Base-by-base conservation (phyloP, 2,329 filamentous ascomycete species). In the Colletotrichum somersetense region DNA sequence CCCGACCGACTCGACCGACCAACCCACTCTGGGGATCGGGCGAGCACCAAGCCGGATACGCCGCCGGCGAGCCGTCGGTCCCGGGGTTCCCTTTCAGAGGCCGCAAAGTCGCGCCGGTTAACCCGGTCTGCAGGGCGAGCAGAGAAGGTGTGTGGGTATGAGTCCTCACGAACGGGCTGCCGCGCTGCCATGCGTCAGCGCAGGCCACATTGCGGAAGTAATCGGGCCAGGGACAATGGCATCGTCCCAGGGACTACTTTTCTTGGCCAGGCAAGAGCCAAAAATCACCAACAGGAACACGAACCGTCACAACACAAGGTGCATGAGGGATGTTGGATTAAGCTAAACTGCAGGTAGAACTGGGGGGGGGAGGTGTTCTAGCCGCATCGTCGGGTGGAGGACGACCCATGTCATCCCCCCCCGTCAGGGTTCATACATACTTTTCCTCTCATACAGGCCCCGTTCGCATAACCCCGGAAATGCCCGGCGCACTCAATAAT, bases 311-410 rank as follows among this genome's bases (percentile, higher is more conserved):
- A 40, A n/a, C n/a, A 23, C 2, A 8, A 26, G 40, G 30, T 12
- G 26, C 20, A 38, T 4, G 30, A 52, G 10, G 23, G 48, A 63
- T 53, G 61, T 63, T 23, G 23, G 35, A 63, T 63, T 33, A 63
- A 63, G 50, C 46, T 63, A 58, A 20, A 26, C 5, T 5, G 38
- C 61, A 2, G 35, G 20, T 12, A 62, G 44, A 14, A 23, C 35
- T 20, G 12, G 30, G 7, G 20, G n/a, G 3, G 44, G 18, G 18
- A 1, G 26, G 26, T 3, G 20, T 35, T n/a, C 46, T 16, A 12
- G 35, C 50, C 14, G 59, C 33, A 20, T 12, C 23, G 14, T 23
- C 35, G 35, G 46, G 46, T 63, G 35, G 18, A 38, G 12, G 30
- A 5, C 10, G 30, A 38, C 33, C 59, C 59, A 42, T 35, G 23